Base-by-base conservation (phyloP, 1,139 yeast species). In the Ogataea hybrid region DNA sequence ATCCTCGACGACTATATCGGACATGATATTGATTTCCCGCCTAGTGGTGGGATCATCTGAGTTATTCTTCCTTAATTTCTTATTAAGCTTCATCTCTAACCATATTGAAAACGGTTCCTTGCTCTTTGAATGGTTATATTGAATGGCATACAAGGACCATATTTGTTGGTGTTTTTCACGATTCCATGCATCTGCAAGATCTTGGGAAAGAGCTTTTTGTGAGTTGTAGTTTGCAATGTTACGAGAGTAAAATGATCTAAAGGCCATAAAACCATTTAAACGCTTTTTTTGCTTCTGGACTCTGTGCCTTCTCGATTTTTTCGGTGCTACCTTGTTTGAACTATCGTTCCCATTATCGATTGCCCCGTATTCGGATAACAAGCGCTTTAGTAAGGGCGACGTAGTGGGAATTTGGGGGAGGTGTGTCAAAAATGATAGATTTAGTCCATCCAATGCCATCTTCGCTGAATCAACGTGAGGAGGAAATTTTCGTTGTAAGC, bases 221-320 rank as follows among this genome's bases (percentile, higher is more conserved):
- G 47, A 49, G 6, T 57, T 51, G 3, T 60, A 52, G 23, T 58
- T 57, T 7, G 18, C 12, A 46, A 51, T 25, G 57, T 58, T 20
- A 57, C 54, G 44, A 11, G 70, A 53, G 44, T 69, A 67, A 43
- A 60, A 69, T 0, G 70, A 51, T 16, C 73, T 47, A 42, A 61
- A 69, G 1, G 71, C 73, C 39, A 67, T 58, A 44, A 69, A 69
- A 0, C 66, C 68, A 47, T 65, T 67, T 2, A 67, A 44, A 15
- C 54, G 20, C 39, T 43, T 33, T 49, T 38, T 32, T 32, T 28
- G 1, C 12, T 12, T 11, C 12, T 17, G 12, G 15, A 29, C 7
- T 27, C 22, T 22, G 46, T 65, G 56, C 41, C 66, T 52, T 50
- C 67, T 14, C 5, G 27, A 14, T 39, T 64, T 70, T 51, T 68